A percentile compares a stretch with the other conserved stretches of the same genome.
phyloP scores from a whole-genome alignment of 352 stramenopile species.

The Phytophthora lateralis region DNA sequence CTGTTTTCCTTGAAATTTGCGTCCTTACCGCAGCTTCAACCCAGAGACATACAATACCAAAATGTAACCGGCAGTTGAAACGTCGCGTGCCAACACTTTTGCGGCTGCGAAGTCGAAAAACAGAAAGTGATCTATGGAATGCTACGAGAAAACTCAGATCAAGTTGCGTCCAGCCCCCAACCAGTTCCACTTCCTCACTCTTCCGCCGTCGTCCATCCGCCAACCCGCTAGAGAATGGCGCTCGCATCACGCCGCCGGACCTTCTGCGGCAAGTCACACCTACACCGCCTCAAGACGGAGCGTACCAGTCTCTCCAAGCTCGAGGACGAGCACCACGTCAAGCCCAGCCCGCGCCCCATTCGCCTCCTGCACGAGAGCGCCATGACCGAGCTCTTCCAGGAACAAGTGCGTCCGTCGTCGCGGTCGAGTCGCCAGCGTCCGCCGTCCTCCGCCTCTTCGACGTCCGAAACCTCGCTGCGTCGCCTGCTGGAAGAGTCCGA shows the following conservation, averaged over 20 bases:
- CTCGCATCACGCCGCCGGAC: slow-evolving; percentile 32
- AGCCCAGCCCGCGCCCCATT: slow-evolving; percentile 30
- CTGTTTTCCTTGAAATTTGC: slow-evolving; percentile 2
- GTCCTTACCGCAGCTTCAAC: slow-evolving; percentile 22
- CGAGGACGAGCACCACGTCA: slow-evolving; percentile 24
- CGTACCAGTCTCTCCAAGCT: slow-evolving; percentile 38
- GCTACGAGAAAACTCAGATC: slow-evolving; percentile 32
- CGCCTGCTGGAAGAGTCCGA: slow-evolving; percentile 36
- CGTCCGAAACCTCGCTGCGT: slow-evolving; percentile 33
- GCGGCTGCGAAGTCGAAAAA: slow-evolving; percentile 9
- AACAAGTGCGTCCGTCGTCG: slow-evolving; percentile 36
- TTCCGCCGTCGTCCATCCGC: slow-evolving; percentile 11
- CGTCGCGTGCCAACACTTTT: slow-evolving; percentile 17
- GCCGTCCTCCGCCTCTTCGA: slow-evolving; percentile 15
- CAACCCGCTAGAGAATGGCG: slow-evolving; percentile 27
- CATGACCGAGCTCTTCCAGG: slow-evolving; percentile 49
- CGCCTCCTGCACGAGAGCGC: slow-evolving; percentile 44
- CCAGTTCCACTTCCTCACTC: slow-evolving; percentile 4
- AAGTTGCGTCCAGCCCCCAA: slow-evolving; percentile 8
- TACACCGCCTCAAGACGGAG: slow-evolving; percentile 36
- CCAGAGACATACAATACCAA: slow-evolving; percentile 1
- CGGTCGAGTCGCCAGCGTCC: slow-evolving; percentile 13
- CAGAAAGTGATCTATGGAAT: slow-evolving; percentile 25
- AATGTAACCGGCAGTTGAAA: slow-evolving; percentile 8
- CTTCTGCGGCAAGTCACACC: slow-evolving; percentile 35